Evolutionary conservation across 2,329 filamentous ascomycete species (phyloP).

Genomic region (Scytalidium lignicola): DNA sequence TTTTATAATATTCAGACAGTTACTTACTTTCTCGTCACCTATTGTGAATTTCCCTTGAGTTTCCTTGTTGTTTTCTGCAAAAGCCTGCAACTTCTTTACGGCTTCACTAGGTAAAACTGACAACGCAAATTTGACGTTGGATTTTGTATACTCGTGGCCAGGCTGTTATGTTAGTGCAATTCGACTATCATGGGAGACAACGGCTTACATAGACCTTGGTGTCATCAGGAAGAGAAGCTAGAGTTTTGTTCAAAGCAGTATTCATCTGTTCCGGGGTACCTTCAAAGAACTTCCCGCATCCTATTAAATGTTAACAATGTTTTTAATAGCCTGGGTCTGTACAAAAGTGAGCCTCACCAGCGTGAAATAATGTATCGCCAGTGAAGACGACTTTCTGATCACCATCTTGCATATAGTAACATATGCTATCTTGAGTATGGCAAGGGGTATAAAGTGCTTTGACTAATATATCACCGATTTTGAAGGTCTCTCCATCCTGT

Average conservation of each 20-base stretch:
- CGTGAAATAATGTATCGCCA: slow-evolving; percentile 93
- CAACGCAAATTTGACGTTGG: slow-evolving; percentile 83
- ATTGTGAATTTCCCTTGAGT: slow-evolving; percentile 97
- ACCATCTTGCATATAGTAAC: slow-evolving; percentile 84
- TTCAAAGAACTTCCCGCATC: slow-evolving; percentile 95
- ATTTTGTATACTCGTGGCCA: slow-evolving; percentile 97
- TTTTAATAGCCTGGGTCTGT: not conserved
- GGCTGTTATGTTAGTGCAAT: slow-evolving; percentile 48
- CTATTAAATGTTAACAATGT: slow-evolving; percentile 36
- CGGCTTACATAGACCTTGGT: slow-evolving; percentile 78
- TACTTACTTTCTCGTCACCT: slow-evolving; percentile 85
- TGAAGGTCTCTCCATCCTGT: slow-evolving; percentile 69
- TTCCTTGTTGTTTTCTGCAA: slow-evolving; percentile 73
- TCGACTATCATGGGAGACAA: not conserved
- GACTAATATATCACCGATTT: slow-evolving; percentile 76
- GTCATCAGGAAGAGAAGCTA: slow-evolving; percentile 78
- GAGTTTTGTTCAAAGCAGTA: slow-evolving; percentile 79
- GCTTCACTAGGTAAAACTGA: slow-evolving; percentile 70
- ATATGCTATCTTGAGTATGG: slow-evolving; percentile 98
- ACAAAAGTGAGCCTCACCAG: slow-evolving; percentile 47
- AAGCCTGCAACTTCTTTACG: slow-evolving; percentile 71
- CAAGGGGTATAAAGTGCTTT: slow-evolving; percentile 93
- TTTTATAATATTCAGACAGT: not conserved
- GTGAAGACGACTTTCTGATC: slow-evolving; percentile 81
- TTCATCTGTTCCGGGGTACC: slow-evolving; percentile 88